Conservation (phyloP, 768 basidiomycete genomes). For the Suillus bovinus region DNA sequence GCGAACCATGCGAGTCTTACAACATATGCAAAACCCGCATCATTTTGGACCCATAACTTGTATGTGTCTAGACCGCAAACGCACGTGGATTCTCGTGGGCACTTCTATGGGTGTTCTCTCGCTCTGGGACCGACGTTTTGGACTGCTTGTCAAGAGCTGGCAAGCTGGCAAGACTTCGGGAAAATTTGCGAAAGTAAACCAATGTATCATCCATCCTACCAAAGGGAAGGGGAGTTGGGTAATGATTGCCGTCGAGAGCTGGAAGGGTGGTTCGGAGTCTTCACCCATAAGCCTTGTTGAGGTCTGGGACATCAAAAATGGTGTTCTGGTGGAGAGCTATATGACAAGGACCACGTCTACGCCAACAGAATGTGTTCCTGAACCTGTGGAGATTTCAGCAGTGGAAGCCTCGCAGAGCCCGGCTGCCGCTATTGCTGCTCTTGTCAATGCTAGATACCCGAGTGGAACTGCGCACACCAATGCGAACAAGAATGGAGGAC, state of each 20-base stretch:
- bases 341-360: conserved; percentile 51
- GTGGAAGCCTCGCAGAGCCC: conserved; percentile 62
- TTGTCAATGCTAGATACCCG: conserved; percentile 70
- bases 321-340: conserved; percentile 77
- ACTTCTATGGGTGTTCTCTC: conserved; percentile 84
- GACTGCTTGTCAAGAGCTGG: conserved; percentile 87
- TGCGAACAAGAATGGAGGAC: conserved; percentile 25
- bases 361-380: conserved; percentile 49
- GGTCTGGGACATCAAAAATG: conserved; percentile 92
- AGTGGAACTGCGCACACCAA: conserved; percentile 29
- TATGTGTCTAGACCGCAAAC: conserved; percentile 81
- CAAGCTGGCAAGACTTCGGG: conserved; percentile 61
- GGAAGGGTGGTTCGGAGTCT: conserved; percentile 38
- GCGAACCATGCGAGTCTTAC: conserved; percentile 76
- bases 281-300: conserved; percentile 61
- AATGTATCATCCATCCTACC: conserved; percentile 80
- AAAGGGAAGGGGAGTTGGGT: conserved; percentile 90
- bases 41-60: conserved; percentile 86
- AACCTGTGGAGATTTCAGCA: conserved; percentile 51
- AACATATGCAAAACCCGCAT: conserved; percentile 80
- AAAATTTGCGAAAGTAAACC: conserved; percentile 60
- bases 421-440: conserved; percentile 74
- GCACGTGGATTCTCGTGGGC: conserved; percentile 86
- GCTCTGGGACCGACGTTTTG: conserved; percentile 96
- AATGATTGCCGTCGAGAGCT: conserved; percentile 75